Percentiles rank a stretch among this genome's conserved stretches.
phyloP scores from a whole-genome alignment of 345 rosid genomes.

The Microthlaspi erraticum region DNA sequence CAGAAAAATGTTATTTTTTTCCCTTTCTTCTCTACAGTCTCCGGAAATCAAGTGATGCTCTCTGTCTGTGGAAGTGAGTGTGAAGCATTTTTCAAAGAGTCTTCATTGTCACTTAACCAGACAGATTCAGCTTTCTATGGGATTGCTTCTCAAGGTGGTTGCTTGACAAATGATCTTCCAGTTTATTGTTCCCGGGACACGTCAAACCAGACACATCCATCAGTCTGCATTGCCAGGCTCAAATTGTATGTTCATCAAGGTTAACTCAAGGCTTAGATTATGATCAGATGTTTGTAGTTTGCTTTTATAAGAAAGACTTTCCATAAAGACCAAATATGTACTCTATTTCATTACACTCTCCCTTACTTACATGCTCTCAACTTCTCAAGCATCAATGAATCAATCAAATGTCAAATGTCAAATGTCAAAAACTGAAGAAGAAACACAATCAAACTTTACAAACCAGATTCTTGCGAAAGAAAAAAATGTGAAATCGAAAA shows the following conservation, averaged over 20 bases:
- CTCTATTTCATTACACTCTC: conserved; percentile 29
- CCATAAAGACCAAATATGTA: too few species aligned
- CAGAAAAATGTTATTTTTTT: too few species aligned
- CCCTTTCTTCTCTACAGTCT: too few species aligned
- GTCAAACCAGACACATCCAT: conserved; percentile 82
- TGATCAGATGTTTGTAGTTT: conserved; percentile 20
- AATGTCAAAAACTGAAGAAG: conserved; percentile 5
- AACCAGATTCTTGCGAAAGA: conserved; percentile 18
- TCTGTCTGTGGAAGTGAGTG: conserved; percentile 76
- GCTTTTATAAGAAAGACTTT: too few species aligned
- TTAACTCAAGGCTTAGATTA: background rate
- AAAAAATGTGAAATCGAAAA: background rate
- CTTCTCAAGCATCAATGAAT: conserved; percentile 30
- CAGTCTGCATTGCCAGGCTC: conserved; percentile 89
- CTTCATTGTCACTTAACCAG: conserved; percentile 87
- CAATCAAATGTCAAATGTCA: too few species aligned
- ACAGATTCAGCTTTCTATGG: conserved; percentile 90
- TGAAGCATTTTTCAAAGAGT: conserved; percentile 79
- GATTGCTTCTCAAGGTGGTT: conserved; percentile 71
- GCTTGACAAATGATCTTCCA: conserved; percentile 93
- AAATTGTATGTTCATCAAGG: conserved; percentile 37
- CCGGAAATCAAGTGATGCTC: too few species aligned
- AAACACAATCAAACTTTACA: conserved; percentile 16
- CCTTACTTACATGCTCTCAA: too few species aligned
- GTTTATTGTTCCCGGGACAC: conserved; percentile 85